A percentile compares a stretch with the other conserved stretches of the same genome.
Evolutionary conservation across 306 rosid genomes (phyloP).

Genomic region (Canavalia gladiata): DNA sequence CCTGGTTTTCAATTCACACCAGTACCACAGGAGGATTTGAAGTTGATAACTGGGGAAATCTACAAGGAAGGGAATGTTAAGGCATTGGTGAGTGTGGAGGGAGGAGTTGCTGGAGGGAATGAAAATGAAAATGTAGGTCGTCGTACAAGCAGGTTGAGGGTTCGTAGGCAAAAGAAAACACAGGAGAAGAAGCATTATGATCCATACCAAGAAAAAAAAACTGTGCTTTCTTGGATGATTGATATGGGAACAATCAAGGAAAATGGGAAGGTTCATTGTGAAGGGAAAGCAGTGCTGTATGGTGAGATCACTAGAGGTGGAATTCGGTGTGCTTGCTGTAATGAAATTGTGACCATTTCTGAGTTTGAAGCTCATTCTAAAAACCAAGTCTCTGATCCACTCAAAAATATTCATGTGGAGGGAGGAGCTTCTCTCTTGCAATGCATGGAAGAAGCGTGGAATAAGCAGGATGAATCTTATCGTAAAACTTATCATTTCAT

Average conservation of each 20-base stretch:
- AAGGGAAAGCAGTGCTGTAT: conserved; percentile 54
- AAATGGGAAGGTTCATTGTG: conserved; percentile 58
- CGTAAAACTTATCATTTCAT: conserved; percentile 50
- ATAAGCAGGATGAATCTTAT: conserved; percentile 59
- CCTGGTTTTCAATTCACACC: conserved; percentile 65
- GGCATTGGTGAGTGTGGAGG: too few species aligned
- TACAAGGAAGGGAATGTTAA: conserved; percentile 13
- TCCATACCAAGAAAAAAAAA: conserved; percentile 50
- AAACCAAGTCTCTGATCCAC: conserved; percentile 52
- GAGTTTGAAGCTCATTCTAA: conserved; percentile 68
- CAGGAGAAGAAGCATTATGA: not conserved
- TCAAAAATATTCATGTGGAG: conserved; percentile 51
- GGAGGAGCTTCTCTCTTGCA: conserved; percentile 66
- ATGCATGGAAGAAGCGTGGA: conserved; percentile 70
- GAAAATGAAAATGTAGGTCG: too few species aligned
- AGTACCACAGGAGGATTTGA: conserved; percentile 59
- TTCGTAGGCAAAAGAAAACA: too few species aligned
- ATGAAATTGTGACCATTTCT: conserved; percentile 52
- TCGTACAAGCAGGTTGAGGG: too few species aligned
- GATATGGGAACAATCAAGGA: conserved; percentile 62
- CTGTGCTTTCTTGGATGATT: conserved; percentile 73
- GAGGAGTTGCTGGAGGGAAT: conserved; percentile 15
- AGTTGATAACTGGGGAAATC: conserved; percentile 52
- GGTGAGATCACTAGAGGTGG: conserved; percentile 65
- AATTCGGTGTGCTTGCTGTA: conserved; percentile 71